Evolutionary conservation across 305 asterid genomes (phyloP).

Genomic region (Fraxinus greggii): DNA sequence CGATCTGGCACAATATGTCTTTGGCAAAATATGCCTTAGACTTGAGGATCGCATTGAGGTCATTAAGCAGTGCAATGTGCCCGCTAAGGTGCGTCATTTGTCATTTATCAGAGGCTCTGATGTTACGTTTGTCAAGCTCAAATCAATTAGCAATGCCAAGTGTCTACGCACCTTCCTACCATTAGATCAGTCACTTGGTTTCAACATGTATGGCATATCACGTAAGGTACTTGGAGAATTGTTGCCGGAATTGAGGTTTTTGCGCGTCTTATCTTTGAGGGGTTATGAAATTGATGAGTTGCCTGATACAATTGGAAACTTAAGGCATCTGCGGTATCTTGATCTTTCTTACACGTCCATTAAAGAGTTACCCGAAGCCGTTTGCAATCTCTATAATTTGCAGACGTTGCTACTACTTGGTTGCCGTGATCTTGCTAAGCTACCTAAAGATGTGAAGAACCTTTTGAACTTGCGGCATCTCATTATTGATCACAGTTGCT

Average conservation of each 20-base stretch:
- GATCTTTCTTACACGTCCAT: slow-evolving; percentile 45
- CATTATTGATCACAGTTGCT: slow-evolving; percentile 31
- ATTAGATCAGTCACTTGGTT: slow-evolving; percentile 21
- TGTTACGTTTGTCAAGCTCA: background rate
- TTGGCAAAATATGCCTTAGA: slow-evolving; percentile 17
- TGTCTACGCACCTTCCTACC: slow-evolving; percentile 36
- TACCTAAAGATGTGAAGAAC: slow-evolving; percentile 39
- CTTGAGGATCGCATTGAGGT: background rate
- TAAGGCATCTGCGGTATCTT: slow-evolving; percentile 50
- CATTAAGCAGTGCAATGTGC: background rate
- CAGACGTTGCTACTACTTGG: slow-evolving; percentile 40
- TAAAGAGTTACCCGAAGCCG: slow-evolving; percentile 39
- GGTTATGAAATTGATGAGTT: slow-evolving; percentile 34
- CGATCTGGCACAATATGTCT: slow-evolving; percentile 30
- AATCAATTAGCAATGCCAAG: background rate
- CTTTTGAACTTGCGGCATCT: slow-evolving; percentile 43
- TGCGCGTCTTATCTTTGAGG: slow-evolving; percentile 37
- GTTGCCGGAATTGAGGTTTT: slow-evolving; percentile 12
- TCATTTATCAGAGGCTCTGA: slow-evolving; percentile 12
- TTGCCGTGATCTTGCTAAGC: slow-evolving; percentile 33
- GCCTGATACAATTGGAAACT: slow-evolving; percentile 31
- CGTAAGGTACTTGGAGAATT: background rate
- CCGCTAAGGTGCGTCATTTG: slow-evolving; percentile 26
- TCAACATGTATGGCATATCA: background rate
- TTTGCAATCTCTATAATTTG: slow-evolving; percentile 30